Evolutionary conservation across 345 rosid species (phyloP), one percentile per base, ranked within the genome.

Genomic region (Eucalyptus microcorys): DNA sequence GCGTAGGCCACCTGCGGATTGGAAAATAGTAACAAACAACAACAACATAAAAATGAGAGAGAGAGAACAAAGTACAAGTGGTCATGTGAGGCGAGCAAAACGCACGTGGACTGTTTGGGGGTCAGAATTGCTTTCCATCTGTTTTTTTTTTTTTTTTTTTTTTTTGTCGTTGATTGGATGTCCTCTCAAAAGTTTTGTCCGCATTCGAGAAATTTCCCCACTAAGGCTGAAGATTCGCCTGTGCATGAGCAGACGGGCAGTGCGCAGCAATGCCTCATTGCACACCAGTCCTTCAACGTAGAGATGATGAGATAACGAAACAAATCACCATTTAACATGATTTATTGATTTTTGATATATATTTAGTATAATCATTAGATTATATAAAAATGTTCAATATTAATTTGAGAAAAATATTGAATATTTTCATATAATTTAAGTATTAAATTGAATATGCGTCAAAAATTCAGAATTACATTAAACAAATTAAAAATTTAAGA

Each of bases 401-500:
- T 52, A 52, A 9, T 52, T 52, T 21, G 3, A 2, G 5, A 4
- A 55, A 55, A 55, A 9, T 55, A 4, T 24, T 55, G 0, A 55
- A 55, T 55, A 55, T 55, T 55, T 55, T 55, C 0, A 55, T 55
- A 8, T 22, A 55, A 22, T 55, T 55, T 10, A 22, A 4, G 0
- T 0, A 24, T 24, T 24, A 24, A 55, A 55, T 55, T 55, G 2
- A 55, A 55, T 1, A 4, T 10, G 1, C 0, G 0, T 24, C 2
- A 10, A 21, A 55, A 55, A 1, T 55, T 24, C 0, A 24, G 1
- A 55, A 55, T 24, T 22, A 4, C 0, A 55, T 24, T 10, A 1
- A 0, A 55, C 4, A 55, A 21, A 21, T 55, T 24, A 24, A 55
- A 24, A 55, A 0, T 10, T 55, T 24, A 4, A 4, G 6, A 10